Conservation (phyloP, 768 basidiomycete genomes). For the Dendrothele bispora region DNA sequence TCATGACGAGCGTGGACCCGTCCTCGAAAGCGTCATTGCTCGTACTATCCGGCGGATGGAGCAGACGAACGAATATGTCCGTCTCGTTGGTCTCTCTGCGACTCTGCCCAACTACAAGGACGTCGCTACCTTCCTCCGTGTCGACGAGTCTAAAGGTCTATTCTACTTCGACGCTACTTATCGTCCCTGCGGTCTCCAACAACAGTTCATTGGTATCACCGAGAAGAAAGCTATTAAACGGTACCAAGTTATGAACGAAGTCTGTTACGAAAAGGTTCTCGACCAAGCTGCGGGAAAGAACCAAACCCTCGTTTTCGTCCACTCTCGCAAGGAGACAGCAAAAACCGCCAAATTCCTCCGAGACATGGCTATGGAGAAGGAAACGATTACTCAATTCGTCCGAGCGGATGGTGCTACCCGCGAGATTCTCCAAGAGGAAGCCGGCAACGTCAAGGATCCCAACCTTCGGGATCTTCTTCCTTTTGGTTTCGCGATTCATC, state of each 20-base stretch:
- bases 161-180: slow-evolving; percentile 98
- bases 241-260: slow-evolving; percentile 97
- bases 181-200: slow-evolving; percentile 92
- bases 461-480: slow-evolving; percentile 89
- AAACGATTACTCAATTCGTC: slow-evolving; percentile 95
- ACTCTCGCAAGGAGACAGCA: slow-evolving; percentile 97
- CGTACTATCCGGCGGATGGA: slow-evolving; percentile 93
- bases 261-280: slow-evolving; percentile 98
- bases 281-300: slow-evolving; percentile 82
- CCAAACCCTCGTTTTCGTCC: slow-evolving; percentile 94
- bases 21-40: slow-evolving; percentile 88
- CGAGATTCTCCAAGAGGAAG: slow-evolving; percentile 86
- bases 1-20: slow-evolving; percentile 97
- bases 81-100: slow-evolving; percentile 92
- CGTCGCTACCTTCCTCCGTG: slow-evolving; percentile 95
- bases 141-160: slow-evolving; percentile 86
- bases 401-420: slow-evolving; percentile 89
- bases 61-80: slow-evolving; percentile 85
- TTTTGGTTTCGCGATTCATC: slow-evolving; percentile 97
- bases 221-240: slow-evolving; percentile 99
- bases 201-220: slow-evolving; percentile 96
- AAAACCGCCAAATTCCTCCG: slow-evolving; percentile 95
- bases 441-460: slow-evolving; percentile 75
- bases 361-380: slow-evolving; percentile 94
- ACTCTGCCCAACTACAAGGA: slow-evolving; percentile 99